Evolutionary conservation across 441 rosid genomes (phyloP).

Genomic region (Capsella rubella): DNA sequence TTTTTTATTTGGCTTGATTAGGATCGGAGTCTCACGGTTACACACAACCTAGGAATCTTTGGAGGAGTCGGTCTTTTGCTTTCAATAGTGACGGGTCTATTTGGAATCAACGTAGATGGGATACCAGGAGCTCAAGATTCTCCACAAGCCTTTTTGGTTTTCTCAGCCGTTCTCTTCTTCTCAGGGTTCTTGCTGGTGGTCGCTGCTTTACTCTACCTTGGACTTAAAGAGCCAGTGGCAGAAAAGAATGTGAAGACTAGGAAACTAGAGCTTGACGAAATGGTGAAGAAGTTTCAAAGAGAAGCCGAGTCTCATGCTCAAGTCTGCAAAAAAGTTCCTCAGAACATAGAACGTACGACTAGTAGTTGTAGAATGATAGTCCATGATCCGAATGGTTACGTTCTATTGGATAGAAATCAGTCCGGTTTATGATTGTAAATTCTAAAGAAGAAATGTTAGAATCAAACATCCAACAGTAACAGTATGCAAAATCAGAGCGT

Average conservation of each 20-base stretch:
- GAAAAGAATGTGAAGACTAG: conserved; percentile 57
- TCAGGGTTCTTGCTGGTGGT: conserved; percentile 52
- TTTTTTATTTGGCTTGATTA: conserved; percentile 30
- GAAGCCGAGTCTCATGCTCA: conserved; percentile 72
- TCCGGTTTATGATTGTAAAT: conserved; percentile 16
- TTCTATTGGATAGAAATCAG: conserved; percentile 49
- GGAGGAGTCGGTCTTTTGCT: conserved; percentile 71
- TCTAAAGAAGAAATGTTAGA: background rate
- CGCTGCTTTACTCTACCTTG: conserved; percentile 58
- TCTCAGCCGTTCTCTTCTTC: conserved; percentile 52
- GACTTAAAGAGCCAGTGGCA: conserved; percentile 55
- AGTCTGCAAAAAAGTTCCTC: conserved; percentile 49
- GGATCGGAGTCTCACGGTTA: conserved; percentile 66
- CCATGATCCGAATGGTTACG: conserved; percentile 50
- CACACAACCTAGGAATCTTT: conserved; percentile 70
- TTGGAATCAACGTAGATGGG: conserved; percentile 71
- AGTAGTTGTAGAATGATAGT: conserved; percentile 41
- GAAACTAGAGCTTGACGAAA: conserved; percentile 62
- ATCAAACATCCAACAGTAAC: no score
- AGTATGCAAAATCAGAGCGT: no score
- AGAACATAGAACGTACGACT: conserved; percentile 47
- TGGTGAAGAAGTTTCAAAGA: conserved; percentile 60
- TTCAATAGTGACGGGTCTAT: conserved; percentile 63
- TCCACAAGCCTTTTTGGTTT: conserved; percentile 57
- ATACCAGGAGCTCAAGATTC: conserved; percentile 56